Conservation (phyloP, 768 basidiomycete genomes). For the Calocybe cyanea region DNA sequence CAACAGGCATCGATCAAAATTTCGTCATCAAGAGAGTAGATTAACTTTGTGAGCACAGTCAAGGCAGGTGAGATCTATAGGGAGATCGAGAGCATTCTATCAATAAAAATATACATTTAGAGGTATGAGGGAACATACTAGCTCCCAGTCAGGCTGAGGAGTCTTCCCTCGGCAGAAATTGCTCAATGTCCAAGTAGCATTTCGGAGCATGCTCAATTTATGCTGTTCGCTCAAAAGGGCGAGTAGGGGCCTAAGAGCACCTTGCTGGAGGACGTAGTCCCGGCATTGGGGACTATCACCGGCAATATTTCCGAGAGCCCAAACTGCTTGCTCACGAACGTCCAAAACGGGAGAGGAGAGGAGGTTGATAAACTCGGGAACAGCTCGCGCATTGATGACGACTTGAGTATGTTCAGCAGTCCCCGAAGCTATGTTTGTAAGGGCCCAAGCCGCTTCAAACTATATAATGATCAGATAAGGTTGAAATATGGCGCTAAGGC, state of each 20-base stretch:
- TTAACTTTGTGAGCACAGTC: constrained; percentile 94
- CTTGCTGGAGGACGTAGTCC: constrained; percentile 92
- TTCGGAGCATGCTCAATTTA: constrained; percentile 97
- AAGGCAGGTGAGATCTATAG: constrained; percentile 92
- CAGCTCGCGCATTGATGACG: constrained; percentile 91
- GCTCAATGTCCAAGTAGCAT: constrained; percentile 98
- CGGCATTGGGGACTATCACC: constrained; percentile 97
- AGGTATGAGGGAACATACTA: constrained; percentile 54
- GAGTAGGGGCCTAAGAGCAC: constrained; percentile 89
- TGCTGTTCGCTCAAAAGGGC: constrained; percentile 91
- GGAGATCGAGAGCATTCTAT: constrained; percentile 12
- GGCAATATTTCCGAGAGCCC: constrained; percentile 99
- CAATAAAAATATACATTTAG: constrained; percentile 7
- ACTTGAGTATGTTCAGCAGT: constrained; percentile 98
- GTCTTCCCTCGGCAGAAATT: constrained; percentile 99
- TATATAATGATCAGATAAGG: constrained; percentile 25
- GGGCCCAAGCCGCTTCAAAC: constrained; percentile 98
- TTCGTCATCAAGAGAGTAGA: constrained; percentile 98
- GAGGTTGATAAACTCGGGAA: constrained; percentile 96
- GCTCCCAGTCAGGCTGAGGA: constrained; percentile 96
- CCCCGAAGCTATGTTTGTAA: constrained; percentile 97
- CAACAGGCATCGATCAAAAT: constrained; percentile 99
- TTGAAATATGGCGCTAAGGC: constrained; percentile 1
- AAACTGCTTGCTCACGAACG: constrained; percentile 98
- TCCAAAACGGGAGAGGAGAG: constrained; percentile 92